Evolutionary conservation across 1,139 yeast species (phyloP), one percentile per base, ranked within the genome.

Genomic region (Lodderomyces jiufengensis): DNA sequence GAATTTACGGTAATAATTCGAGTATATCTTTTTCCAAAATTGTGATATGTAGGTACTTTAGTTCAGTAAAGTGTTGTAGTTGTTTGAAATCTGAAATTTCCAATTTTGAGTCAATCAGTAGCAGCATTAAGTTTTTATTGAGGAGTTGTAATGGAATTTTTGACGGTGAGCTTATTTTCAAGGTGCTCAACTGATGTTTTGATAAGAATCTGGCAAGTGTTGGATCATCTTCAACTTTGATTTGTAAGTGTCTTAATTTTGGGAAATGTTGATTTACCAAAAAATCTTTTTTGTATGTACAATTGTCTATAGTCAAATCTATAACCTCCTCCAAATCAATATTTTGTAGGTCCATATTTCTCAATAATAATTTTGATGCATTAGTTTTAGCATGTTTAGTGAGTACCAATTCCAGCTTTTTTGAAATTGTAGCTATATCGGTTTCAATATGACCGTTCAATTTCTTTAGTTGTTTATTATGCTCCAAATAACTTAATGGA

Each of bases 31-130:
- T 40, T 30, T 42, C 42, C 1, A 37, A 27, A 12, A 39, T 22
- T 14, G 46, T 37, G 9, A 45, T 11, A 13, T 40, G 31, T n/a
- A 51, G 38, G 37, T 40, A 43, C n/a, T 40, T 32, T 22, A 50
- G 41, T 12, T 44, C 29, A 20, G 37, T 23, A 29, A 44, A 44
- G 8, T 31, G n/a, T 7, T 22, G 22, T 13, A 42, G 28, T 3
- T 27, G 20, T 26, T 38, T 38, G n/a, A 37, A 29, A n/a, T 24
- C 15, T 5, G 34, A 11, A 8, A 38, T 28, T 24, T 38, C 32
- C 16, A 38, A 24, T 9, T 12, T 16, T 8, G 26, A 5, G 27
- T 20, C 8, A 21, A 23, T 21, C 20, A 25, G 16, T 11, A 16
- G 5, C 4, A 30, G 26, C n/a, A 12, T 11, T 9, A 32, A 5